A percentile compares a stretch with the other conserved stretches of the same genome.
Evolutionary conservation across 2,329 filamentous ascomycete species (phyloP).

Genomic region (Talaromyces funiculosus): DNA sequence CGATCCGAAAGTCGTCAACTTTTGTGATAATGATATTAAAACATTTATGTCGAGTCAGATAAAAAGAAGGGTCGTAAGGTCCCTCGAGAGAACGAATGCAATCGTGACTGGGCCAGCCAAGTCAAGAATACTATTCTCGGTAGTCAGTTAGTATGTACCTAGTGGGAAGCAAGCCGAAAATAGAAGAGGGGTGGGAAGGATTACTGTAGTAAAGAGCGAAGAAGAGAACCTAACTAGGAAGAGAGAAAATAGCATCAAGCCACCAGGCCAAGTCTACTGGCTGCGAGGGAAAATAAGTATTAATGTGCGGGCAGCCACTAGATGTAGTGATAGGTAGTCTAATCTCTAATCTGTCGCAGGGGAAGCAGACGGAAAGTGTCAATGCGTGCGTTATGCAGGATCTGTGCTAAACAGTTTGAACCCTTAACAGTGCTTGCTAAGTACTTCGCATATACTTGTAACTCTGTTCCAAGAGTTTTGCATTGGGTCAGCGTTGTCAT

Average conservation of each 20-base stretch:
- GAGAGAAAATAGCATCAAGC: conserved; percentile 1
- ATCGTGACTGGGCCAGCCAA: conserved; percentile 6
- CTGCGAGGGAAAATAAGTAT: background rate
- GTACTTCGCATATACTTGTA: too few relatives aligned
- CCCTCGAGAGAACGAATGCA: background rate
- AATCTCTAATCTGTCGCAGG: conserved; percentile 1
- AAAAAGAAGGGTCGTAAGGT: background rate
- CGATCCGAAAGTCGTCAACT: conserved; percentile 3
- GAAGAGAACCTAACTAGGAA: background rate
- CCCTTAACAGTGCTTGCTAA: too few relatives aligned
- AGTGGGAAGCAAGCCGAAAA: background rate
- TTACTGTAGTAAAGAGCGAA: background rate
- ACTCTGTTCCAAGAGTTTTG: background rate
- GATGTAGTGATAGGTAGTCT: background rate
- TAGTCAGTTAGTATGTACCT: background rate
- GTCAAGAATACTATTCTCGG: background rate
- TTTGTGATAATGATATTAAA: background rate
- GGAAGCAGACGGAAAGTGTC: background rate
- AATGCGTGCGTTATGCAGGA: conserved; percentile 5
- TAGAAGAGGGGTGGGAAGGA: background rate
- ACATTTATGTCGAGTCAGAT: background rate
- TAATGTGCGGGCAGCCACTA: background rate
- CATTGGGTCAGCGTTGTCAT: background rate
- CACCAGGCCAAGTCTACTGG: background rate
- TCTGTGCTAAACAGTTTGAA: too few relatives aligned